Evolutionary conservation across 139 green algal species (phyloP).

Genomic region (Medakamo hakoo): DNA sequence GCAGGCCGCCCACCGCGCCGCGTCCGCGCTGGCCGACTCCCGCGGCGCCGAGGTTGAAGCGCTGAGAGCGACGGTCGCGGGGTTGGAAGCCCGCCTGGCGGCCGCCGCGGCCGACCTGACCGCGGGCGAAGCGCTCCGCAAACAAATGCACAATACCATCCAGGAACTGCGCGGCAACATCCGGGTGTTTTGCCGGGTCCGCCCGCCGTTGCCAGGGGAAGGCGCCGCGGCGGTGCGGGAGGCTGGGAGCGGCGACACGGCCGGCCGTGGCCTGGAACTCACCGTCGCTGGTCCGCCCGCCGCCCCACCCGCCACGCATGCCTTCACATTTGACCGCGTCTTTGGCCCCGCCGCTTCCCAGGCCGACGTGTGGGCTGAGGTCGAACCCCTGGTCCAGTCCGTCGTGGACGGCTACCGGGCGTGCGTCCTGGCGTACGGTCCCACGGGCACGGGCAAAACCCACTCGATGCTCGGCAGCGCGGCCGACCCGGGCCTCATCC

Average conservation of each 20-base stretch:
- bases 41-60: too few relatives aligned
- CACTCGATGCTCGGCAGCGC: conserved; percentile 19
- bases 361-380: conserved; percentile 37
- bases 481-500: conserved; percentile 22
- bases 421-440: conserved; percentile 27
- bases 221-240: too few relatives aligned
- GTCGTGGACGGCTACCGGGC: conserved; percentile 34
- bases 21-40: too few relatives aligned
- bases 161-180: conserved; percentile 55
- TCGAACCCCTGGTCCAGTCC: conserved; percentile 25
- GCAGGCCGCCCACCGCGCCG: too few relatives aligned
- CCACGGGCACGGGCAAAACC: conserved; percentile 20
- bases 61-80: too few relatives aligned
- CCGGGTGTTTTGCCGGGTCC: conserved; percentile 39
- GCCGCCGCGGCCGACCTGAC: too few relatives aligned
- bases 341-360: conserved; percentile 19
- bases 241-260: too few relatives aligned
- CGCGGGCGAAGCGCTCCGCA: too few relatives aligned
- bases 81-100: too few relatives aligned
- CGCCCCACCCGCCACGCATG: background rate
- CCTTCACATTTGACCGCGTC: conserved; percentile 16
- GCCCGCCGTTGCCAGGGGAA: conserved; percentile 4
- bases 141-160: conserved; percentile 17
- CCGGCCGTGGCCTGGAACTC: too few relatives aligned
- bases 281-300: too few relatives aligned